Conservation (phyloP, 1,139 yeast species). For the Yamadazyma spencermartinsiae region DNA sequence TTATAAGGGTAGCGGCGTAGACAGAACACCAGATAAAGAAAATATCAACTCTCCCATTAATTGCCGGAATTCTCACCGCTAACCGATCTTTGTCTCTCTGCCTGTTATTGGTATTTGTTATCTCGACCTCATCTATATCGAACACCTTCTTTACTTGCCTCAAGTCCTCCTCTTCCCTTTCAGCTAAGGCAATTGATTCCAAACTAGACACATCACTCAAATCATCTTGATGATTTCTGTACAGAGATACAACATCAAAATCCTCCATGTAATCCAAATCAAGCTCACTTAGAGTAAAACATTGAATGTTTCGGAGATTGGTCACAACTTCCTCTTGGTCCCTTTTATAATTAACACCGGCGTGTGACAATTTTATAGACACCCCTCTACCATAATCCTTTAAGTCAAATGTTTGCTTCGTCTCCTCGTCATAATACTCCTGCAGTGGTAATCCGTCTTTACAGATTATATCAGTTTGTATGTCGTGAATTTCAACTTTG, state of each 20-base stretch:
- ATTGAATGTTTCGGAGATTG: conserved; percentile 25
- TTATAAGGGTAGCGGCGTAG: conserved; percentile 39
- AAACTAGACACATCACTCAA: conserved; percentile 39
- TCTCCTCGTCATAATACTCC: conserved; percentile 23
- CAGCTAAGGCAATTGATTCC: conserved; percentile 26
- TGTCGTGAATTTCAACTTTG: conserved; percentile 25
- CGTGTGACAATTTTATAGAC: conserved; percentile 27
- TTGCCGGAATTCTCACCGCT: conserved; percentile 32
- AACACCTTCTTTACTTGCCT: conserved; percentile 38
- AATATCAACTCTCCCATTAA: conserved; percentile 43
- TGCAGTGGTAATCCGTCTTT: conserved; percentile 45
- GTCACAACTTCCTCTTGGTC: conserved; percentile 22
- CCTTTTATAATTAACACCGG: conserved; percentile 24
- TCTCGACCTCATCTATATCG: conserved; percentile 25
- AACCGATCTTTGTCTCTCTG: conserved; percentile 30
- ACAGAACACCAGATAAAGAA: conserved; percentile 46
- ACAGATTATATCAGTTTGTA: conserved; percentile 41
- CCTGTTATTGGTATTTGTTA: conserved; percentile 24
- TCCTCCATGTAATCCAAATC: conserved; percentile 37
- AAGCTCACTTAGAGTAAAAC: conserved; percentile 43
- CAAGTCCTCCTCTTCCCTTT: conserved; percentile 20
- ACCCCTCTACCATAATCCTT: conserved; percentile 44
- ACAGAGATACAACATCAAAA: conserved; percentile 31
- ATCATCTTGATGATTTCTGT: conserved; percentile 24
- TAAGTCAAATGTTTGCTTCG: conserved; percentile 32